Base-by-base conservation (phyloP, 192 early-diverging fungal species). In the Rhizoclosmatium sp. region DNA sequence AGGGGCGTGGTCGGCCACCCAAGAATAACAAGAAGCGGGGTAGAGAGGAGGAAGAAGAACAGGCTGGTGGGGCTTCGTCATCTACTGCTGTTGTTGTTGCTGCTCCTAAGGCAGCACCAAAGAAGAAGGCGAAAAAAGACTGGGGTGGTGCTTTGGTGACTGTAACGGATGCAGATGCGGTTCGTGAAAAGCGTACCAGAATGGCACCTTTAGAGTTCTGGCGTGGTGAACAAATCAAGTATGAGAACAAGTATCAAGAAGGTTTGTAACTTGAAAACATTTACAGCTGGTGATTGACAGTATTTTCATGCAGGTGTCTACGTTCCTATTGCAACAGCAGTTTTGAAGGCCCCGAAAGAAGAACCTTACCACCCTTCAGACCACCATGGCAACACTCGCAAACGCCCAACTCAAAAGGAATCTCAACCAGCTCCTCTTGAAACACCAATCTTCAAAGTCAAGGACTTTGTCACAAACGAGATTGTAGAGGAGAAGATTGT, bases 151-250 rank as follows among this genome's bases (percentile, higher is more conserved):
- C 39, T 10, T 10, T 47, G 10, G 59, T 59, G 10, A 31, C 31
- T 31, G 59, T 75, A 7, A 44, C 46, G 4, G 4, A 60, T 2
- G 59, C 77, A 39, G 81, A 82, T 9, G 16, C 39, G 5, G 71
- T 75, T 39, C 78, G 83, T 2, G 71, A 69, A 46, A 69, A 78
- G 60, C 65, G 86, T 42, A 72, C 64, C 47, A 80, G 77, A 47
- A 45, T 85, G 23, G 49, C 61, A 12, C 86, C 86, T 3, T 45
- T 85, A 14, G 60, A 81, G 39, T 87, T 71, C 69, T 87, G 86
- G 86, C 61, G 42, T 31, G 71, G 71, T n/a, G 86, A 87, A 59
- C 66, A 76, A 21, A 65, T 82, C 12, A 54, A 78, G 47, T 77
- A 60, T 65, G 67, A 61, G 76, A 86, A 19, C 4, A 40, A 16